phyloP scores from a whole-genome alignment of 2,329 filamentous ascomycete genomes.

The Allantophomopsis lycopodina region DNA sequence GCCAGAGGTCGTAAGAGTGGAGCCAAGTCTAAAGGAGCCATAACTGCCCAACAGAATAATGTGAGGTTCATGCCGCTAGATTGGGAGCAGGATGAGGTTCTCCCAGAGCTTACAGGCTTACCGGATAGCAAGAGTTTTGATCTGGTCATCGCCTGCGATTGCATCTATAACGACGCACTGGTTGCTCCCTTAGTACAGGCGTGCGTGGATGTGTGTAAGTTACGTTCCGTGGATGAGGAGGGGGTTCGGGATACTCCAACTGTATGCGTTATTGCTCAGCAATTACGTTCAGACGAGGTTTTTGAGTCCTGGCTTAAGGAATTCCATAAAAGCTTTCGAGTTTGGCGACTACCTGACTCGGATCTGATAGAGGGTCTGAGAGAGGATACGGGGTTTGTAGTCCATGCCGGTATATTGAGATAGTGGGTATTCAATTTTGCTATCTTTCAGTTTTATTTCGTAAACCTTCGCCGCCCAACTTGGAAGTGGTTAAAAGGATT shows the following conservation, averaged over 20 bases:
- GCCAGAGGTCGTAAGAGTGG: constrained; percentile 9
- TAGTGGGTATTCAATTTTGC: constrained; percentile 1
- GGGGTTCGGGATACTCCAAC: constrained; percentile 30
- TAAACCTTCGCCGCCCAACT: no score
- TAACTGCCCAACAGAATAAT: not conserved
- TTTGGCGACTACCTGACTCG: constrained; percentile 63
- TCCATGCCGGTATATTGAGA: constrained; percentile 62
- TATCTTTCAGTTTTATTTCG: no score
- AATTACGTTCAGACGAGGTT: constrained; percentile 72
- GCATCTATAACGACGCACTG: constrained; percentile 86
- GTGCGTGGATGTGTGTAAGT: constrained; percentile 58
- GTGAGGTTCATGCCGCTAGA: constrained; percentile 54
- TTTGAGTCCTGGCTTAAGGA: constrained; percentile 69
- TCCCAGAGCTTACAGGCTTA: constrained; percentile 17
- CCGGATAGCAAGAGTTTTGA: constrained; percentile 40
- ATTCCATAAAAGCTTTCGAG: constrained; percentile 52
- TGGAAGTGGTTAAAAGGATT: no score
- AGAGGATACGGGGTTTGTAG: constrained; percentile 60
- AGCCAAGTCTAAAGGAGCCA: constrained; percentile 9
- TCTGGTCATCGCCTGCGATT: constrained; percentile 74
- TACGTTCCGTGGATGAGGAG: constrained; percentile 26
- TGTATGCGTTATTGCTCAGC: constrained; percentile 74
- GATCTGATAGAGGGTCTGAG: constrained; percentile 40
- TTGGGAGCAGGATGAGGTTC: constrained; percentile 62
- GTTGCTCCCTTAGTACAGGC: constrained; percentile 72